Conservation (phyloP, 1,284 basidiomycete species). For the Mycena sp. region DNA sequence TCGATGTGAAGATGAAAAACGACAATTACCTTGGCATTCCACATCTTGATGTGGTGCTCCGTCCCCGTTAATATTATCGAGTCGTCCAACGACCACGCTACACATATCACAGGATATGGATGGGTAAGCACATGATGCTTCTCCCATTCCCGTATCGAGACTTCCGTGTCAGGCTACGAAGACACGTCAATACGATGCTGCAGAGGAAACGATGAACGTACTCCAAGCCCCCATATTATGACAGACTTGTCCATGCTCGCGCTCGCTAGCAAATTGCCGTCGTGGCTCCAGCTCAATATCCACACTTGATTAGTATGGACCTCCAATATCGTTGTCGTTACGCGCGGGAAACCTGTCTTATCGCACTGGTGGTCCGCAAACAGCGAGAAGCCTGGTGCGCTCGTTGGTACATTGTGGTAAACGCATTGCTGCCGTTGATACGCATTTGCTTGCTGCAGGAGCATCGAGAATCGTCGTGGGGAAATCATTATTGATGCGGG, state of each 20-base stretch:
- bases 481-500: constrained; percentile 94
- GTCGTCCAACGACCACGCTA: constrained; percentile 94
- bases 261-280: constrained; percentile 86
- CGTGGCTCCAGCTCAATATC: constrained; percentile 95
- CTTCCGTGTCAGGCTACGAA: constrained; percentile 57
- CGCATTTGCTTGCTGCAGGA: constrained; percentile 88
- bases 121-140: constrained; percentile 74
- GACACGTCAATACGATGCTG: constrained; percentile 13
- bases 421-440: constrained; percentile 83
- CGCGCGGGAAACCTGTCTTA: constrained; percentile 83
- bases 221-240: constrained; percentile 90
- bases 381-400: constrained; percentile 75
- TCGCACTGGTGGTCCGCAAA: constrained; percentile 89
- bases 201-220: constrained; percentile 49
- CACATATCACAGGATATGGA: constrained; percentile 76
- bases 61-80: constrained; percentile 82
- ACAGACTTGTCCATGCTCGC: constrained; percentile 89
- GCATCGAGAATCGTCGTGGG: constrained; percentile 83
- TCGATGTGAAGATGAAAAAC: not conserved
- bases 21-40: constrained; percentile 80
- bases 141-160: constrained; percentile 64
- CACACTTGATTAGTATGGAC: constrained; percentile 96
- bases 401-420: constrained; percentile 80
- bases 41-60: constrained; percentile 84
- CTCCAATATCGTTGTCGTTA: constrained; percentile 85